Percentiles rank a stretch among this genome's conserved stretches.
Conservation (phyloP, 31 red algal species). For the Pterothamnion heteromorphum region DNA sequence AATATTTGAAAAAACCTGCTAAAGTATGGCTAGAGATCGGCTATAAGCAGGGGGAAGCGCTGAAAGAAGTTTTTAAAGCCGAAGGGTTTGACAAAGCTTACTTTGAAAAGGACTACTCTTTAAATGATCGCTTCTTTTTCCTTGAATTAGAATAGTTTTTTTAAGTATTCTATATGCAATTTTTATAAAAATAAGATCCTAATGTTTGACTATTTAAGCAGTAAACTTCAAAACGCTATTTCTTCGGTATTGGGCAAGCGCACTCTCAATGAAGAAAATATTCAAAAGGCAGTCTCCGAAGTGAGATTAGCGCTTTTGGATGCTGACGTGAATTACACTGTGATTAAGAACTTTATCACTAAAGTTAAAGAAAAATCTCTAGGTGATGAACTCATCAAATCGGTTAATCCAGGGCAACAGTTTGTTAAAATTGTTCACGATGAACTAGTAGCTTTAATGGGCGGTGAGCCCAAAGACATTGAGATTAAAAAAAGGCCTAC, state of each 20-base stretch:
- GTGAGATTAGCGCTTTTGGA: conserved; percentile 58
- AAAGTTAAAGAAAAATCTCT: conserved; percentile 54
- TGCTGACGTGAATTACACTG: conserved; percentile 59
- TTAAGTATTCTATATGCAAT: too few relatives aligned
- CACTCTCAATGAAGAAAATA: conserved; percentile 53
- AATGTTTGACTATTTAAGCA: conserved; percentile 54
- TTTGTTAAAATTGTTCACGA: conserved; percentile 63
- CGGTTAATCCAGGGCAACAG: conserved; percentile 49
- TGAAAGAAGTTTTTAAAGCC: not conserved
- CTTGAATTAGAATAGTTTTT: too few relatives aligned
- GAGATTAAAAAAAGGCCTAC: not conserved
- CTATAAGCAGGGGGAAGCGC: not conserved
- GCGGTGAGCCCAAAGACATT: not conserved
- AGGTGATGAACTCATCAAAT: conserved; percentile 10
- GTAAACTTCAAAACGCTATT: conserved; percentile 49
- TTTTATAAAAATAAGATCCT: not conserved
- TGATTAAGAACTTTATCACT: conserved; percentile 45
- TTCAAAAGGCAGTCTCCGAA: conserved; percentile 50
- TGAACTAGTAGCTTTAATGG: conserved; percentile 53
- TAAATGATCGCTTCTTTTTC: too few relatives aligned
- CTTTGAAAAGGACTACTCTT: not conserved
- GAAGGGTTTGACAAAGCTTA: not conserved
- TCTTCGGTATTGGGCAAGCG: conserved; percentile 15
- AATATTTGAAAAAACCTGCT: not conserved
- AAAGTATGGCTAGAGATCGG: not conserved